Evolutionary conservation across 2,329 filamentous ascomycete species (phyloP).

Genomic region (Talaromyces sp.): DNA sequence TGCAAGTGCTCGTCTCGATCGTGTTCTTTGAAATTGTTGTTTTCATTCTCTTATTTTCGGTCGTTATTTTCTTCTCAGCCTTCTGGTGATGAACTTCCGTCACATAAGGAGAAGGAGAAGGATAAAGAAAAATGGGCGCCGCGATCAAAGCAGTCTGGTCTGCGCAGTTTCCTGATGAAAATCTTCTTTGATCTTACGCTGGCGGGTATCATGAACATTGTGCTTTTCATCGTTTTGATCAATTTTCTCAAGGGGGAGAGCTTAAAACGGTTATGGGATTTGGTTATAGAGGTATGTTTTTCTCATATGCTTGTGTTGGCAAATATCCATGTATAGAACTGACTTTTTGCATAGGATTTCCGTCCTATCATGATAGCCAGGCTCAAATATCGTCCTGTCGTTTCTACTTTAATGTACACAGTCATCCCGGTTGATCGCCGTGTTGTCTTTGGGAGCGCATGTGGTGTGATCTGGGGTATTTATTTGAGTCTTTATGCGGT

Average conservation of each 20-base stretch:
- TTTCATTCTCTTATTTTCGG: conserved; percentile 15
- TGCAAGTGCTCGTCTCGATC: conserved; percentile 12
- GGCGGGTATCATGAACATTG: conserved; percentile 59
- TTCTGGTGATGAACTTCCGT: conserved; percentile 18
- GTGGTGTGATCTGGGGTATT: conserved; percentile 73
- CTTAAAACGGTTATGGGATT: conserved; percentile 30
- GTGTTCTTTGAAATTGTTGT: conserved; percentile 9
- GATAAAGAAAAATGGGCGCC: conserved; percentile 27
- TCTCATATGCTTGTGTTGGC: neutral
- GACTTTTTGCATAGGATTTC: conserved; percentile 54
- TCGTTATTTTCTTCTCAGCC: conserved; percentile 9
- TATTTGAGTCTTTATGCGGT: conserved; percentile 69
- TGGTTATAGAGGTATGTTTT: conserved; percentile 36
- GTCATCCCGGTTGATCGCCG: conserved; percentile 71
- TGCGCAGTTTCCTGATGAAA: conserved; percentile 54
- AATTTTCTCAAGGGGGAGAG: conserved; percentile 43
- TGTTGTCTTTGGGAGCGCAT: conserved; percentile 70
- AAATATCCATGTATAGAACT: neutral
- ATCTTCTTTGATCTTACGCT: conserved; percentile 62
- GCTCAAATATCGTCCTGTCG: conserved; percentile 71
- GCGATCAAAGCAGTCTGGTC: conserved; percentile 41
- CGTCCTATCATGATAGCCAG: conserved; percentile 68
- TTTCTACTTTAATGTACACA: conserved; percentile 71
- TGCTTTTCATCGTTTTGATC: conserved; percentile 60
- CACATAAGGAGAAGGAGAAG: conserved; percentile 19